Percentiles rank a stretch among this genome's conserved stretches.
Evolutionary conservation across 208 protist genomes (phyloP).

Genomic region (Acanthamoeba comandoni): DNA sequence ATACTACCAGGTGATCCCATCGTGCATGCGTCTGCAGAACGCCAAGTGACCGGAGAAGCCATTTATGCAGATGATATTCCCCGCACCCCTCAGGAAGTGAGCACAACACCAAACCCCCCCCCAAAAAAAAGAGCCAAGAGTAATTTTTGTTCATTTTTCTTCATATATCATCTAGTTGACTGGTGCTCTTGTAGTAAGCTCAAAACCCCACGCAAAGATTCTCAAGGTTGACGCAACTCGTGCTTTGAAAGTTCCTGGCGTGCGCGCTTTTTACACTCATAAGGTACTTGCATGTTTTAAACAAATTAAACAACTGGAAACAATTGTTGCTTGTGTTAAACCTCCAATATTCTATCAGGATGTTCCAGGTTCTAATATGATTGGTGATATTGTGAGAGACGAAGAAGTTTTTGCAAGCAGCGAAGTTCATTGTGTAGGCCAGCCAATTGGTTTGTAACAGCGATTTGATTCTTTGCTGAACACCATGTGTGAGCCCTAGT

Average conservation of each 20-base stretch:
- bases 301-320: too few relatives aligned
- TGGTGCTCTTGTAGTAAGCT: slow-evolving; percentile 81
- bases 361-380: slow-evolving; percentile 82
- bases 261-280: too few relatives aligned
- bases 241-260: slow-evolving; percentile 72
- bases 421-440: slow-evolving; percentile 80
- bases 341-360: too few relatives aligned
- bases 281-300: too few relatives aligned
- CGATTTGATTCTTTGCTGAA: neutral
- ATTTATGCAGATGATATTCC: slow-evolving; percentile 88
- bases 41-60: slow-evolving; percentile 91
- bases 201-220: slow-evolving; percentile 81
- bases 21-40: slow-evolving; percentile 82
- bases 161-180: slow-evolving; percentile 74
- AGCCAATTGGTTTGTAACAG: slow-evolving; percentile 89
- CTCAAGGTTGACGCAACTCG: slow-evolving; percentile 80
- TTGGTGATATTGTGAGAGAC: slow-evolving; percentile 85
- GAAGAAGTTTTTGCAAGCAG: slow-evolving; percentile 88
- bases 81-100: neutral
- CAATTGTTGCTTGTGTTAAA: too few relatives aligned
- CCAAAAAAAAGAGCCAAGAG: slow-evolving; percentile 30
- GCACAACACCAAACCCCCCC: slow-evolving; percentile 62
- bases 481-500: neutral
- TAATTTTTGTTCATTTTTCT: too few relatives aligned
- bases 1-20: slow-evolving; percentile 17